Base-by-base conservation (phyloP, 2,329 filamentous ascomycete species). In the Tolypocladium paradoxum region DNA sequence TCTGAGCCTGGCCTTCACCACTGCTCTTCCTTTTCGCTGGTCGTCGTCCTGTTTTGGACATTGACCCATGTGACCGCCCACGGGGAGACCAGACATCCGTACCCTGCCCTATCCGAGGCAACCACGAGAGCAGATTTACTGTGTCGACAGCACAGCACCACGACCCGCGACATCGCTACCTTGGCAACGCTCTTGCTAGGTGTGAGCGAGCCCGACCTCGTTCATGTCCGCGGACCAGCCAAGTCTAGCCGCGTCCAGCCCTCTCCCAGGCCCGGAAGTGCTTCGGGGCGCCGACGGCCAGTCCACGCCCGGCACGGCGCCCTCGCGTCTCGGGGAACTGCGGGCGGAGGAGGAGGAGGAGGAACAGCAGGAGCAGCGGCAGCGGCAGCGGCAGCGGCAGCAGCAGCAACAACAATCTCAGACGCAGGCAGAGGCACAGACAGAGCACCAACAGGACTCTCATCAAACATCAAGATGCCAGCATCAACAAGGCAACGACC, bases 171-270 rank as follows among this genome's bases (percentile, higher is more conserved):
- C 40, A 29, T 3, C 2, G 24, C 40, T 22, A 11, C 7, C 1
- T 11, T 9, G 9, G 9, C 22, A 12, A 33, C 9, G 9, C 18
- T 47, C 43, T 31, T 46, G 24, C 22, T 18, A 27, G 22, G 20
- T 8, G 4, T 11, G 46, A 7, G 36, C 20, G 6, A 12, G 22
- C 31, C 8, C 36, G 22, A 34, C 24, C 22, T 29, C 47, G 37
- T 46, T 38, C 37, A 53, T 53, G 51, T 49, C 51, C 47, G n/a
- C 47, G 31, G 38, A 49, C 20, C n/a, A 35, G 46, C 36, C 46
- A 14, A 24, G 45, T 14, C 35, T 43, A 29, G 51, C 35, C 51
- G 51, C 33, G 29, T 43, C 36, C 46, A 27, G 18, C 18, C 35
- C 51, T 20, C 43, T 20, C 43, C 33, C 45, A 16, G 27, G 22